A percentile compares a stretch with the other conserved stretches of the same genome.
These are phyloP conservation scores for Mucor velutinosus DNA, from an alignment of 371 early-diverging fungal species.

Conservation along the genomic window DNA sequence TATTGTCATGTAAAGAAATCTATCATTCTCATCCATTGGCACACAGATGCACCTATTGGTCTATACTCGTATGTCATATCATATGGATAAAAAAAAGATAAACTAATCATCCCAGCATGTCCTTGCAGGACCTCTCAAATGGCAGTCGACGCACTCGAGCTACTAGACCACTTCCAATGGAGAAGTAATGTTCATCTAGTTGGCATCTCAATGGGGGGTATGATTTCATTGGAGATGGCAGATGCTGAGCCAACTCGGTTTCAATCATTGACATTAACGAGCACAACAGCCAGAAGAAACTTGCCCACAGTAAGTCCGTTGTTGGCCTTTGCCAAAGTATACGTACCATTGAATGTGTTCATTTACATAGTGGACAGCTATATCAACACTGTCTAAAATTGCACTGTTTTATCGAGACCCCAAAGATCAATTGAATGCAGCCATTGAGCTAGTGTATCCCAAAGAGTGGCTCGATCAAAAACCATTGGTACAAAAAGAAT, in stretches of 20 bases:
- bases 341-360: neutral
- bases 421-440: constrained; percentile 36
- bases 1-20: neutral
- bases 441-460: constrained; percentile 42
- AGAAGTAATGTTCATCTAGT: constrained; percentile 60
- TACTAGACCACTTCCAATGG: constrained; percentile 73
- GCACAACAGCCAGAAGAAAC: constrained; percentile 45
- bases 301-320: constrained; percentile 42
- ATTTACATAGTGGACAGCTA: constrained; percentile 32
- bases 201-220: constrained; percentile 82
- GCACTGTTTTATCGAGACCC: constrained; percentile 32
- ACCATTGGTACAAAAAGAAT: constrained; percentile 13
- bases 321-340: neutral
- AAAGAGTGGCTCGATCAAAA: constrained; percentile 32
- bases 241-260: constrained; percentile 38
- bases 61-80: constrained; percentile 25
- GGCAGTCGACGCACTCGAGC: constrained; percentile 66
- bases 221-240: constrained; percentile 69
- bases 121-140: constrained; percentile 59
- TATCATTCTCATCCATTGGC: neutral
- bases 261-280: constrained; percentile 46
- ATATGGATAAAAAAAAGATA: neutral
- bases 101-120: neutral
- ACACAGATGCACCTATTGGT: constrained; percentile 26
- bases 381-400: constrained; percentile 37